phyloP scores from a whole-genome alignment of 2,329 filamentous ascomycete species.

The Beauveria brongniartii region DNA sequence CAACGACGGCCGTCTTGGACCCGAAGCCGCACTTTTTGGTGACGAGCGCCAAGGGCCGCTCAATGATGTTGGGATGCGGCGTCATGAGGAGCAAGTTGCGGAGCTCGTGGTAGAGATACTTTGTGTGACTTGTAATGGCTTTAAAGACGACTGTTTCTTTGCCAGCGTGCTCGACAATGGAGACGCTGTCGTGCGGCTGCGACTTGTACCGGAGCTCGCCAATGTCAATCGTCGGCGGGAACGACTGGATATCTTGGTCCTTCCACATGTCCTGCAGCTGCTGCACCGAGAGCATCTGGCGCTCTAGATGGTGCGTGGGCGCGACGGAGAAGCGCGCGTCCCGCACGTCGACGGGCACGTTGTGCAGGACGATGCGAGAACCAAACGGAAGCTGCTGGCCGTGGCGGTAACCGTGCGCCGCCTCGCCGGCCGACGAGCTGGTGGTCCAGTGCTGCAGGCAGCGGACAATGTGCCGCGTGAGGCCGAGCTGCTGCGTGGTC shows the following conservation, averaged over 20 bases:
- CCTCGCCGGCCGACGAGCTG: constrained; percentile 15
- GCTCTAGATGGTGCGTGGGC: constrained; percentile 45
- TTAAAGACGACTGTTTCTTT: constrained; percentile 45
- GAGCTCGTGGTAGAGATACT: constrained; percentile 55
- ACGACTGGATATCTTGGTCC: constrained; percentile 20
- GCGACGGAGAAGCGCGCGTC: constrained; percentile 39
- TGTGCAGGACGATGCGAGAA: constrained; percentile 46
- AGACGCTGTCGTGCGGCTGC: constrained; percentile 53
- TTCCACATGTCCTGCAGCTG: constrained; percentile 38
- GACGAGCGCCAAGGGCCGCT: constrained; percentile 43
- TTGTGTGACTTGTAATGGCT: constrained; percentile 47
- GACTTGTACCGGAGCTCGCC: constrained; percentile 39
- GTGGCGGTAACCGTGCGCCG: constrained; percentile 29
- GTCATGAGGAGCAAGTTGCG: constrained; percentile 44
- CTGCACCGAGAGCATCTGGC: constrained; percentile 37
- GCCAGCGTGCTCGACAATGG: constrained; percentile 38
- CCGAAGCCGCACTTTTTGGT: constrained; percentile 50
- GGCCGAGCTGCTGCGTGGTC: constrained; percentile 40
- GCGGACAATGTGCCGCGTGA: constrained; percentile 46
- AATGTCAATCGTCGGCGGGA: constrained; percentile 43
- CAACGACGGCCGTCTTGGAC: constrained; percentile 45
- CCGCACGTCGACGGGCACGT: constrained; percentile 38
- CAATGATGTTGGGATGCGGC: constrained; percentile 45
- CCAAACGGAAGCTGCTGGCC: constrained; percentile 43
- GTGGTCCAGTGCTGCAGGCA: constrained; percentile 45